Evolutionary conservation across 2,329 filamentous ascomycete species (phyloP).

Genomic region (Pestalotiopsis sp.): DNA sequence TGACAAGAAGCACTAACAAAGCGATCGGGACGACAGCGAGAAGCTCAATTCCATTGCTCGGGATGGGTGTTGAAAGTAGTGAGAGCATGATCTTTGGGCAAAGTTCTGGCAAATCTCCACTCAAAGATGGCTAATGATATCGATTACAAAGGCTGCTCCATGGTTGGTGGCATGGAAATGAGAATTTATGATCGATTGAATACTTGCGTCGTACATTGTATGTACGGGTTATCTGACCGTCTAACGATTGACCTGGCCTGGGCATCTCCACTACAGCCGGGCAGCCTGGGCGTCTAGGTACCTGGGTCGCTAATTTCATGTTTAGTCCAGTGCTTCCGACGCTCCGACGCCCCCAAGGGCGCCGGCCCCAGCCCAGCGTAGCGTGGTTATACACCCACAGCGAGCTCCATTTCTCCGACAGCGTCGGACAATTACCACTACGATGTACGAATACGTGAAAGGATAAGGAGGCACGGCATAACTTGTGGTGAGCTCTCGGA

Average conservation of each 20-base stretch:
- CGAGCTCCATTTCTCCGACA: background rate
- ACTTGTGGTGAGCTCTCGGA: background rate
- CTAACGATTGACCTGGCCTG: background rate
- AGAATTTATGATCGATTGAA: background rate
- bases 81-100: background rate
- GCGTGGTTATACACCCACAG: background rate
- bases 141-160: background rate
- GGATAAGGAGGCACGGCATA: background rate
- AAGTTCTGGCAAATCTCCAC: background rate
- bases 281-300: background rate
- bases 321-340: background rate
- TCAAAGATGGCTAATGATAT: background rate
- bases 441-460: background rate
- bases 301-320: background rate
- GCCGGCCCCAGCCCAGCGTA: background rate
- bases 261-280: background rate
- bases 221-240: background rate
- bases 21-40: background rate
- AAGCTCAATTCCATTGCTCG: background rate
- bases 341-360: background rate
- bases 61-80: background rate
- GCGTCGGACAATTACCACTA: background rate
- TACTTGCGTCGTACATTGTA: background rate
- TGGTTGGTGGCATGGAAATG: background rate
- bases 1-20: background rate